Evolutionary conservation across 371 early-diverging fungal genomes (phyloP).

Genomic region (Dichotomocladium elegans): DNA sequence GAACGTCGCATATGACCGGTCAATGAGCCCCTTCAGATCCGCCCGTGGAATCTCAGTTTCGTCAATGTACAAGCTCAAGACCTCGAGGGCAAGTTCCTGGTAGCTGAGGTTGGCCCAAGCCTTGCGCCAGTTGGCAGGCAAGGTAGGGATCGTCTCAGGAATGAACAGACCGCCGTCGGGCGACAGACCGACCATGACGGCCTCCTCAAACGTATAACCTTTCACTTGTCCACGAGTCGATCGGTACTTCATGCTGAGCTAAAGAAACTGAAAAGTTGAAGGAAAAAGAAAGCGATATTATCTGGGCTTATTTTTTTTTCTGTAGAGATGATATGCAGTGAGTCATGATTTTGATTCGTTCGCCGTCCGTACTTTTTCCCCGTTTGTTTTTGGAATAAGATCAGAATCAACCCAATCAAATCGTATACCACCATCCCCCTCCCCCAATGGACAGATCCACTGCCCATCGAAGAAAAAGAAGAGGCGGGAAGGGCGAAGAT

Average conservation of each 20-base stretch:
- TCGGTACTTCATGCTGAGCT: constrained; percentile 71
- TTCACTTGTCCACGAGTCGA: constrained; percentile 82
- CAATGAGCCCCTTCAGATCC: constrained; percentile 66
- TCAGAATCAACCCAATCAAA: too few relatives aligned
- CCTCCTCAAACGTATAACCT: constrained; percentile 83
- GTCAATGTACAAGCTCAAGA: constrained; percentile 83
- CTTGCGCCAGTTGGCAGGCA: constrained; percentile 60
- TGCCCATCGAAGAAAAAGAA: too few relatives aligned
- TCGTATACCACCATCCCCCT: too few relatives aligned
- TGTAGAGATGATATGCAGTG: too few relatives aligned
- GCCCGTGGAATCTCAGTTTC: constrained; percentile 70
- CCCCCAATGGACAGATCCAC: too few relatives aligned
- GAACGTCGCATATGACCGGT: constrained; percentile 80
- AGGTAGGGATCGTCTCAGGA: constrained; percentile 76
- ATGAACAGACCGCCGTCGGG: constrained; percentile 96
- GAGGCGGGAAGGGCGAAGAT: too few relatives aligned
- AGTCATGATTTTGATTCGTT: too few relatives aligned
- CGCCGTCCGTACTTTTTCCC: too few relatives aligned
- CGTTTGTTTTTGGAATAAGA: too few relatives aligned
- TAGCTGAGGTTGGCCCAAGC: constrained; percentile 75
- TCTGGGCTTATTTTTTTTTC: too few relatives aligned
- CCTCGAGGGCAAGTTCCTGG: constrained; percentile 75
- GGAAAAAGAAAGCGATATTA: too few relatives aligned
- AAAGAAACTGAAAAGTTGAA: too few relatives aligned
- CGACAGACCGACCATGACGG: constrained; percentile 89